Evolutionary conservation across 164 flowering plant genomes (phyloP).

Genomic region (Vitis rupestris): DNA sequence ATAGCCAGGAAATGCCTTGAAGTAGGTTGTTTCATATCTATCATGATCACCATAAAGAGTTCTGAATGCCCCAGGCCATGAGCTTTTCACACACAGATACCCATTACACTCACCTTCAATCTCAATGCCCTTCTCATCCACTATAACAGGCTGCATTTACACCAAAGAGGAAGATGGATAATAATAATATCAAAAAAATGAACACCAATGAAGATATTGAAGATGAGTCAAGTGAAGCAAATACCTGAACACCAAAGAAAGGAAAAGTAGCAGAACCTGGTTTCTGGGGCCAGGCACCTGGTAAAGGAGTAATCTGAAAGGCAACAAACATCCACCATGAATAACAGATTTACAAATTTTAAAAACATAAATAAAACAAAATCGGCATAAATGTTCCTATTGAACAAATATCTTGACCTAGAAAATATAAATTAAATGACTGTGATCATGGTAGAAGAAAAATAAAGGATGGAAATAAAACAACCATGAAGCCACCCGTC

Average conservation of each 20-base stretch:
- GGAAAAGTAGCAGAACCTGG: conserved; percentile 99
- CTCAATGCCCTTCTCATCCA: conserved; percentile 94
- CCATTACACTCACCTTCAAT: conserved; percentile 98
- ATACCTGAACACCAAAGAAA: conserved; percentile 79
- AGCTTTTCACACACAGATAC: conserved; percentile 77
- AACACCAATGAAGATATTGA: not conserved
- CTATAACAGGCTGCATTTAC: conserved; percentile 78
- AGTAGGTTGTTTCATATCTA: conserved; percentile 97
- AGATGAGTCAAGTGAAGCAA: not conserved
- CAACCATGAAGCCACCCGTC: conserved; percentile 97
- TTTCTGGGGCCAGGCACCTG: conserved; percentile 99
- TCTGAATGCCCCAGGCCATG: conserved; percentile 98
- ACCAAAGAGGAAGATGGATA: not conserved
- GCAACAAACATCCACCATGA: not conserved
- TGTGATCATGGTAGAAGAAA: not conserved
- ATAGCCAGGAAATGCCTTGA: conserved; percentile 85
- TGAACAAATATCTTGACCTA: not conserved
- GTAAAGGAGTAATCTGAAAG: conserved; percentile 90
- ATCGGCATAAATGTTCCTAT: not conserved
- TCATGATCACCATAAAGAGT: conserved; percentile 98
- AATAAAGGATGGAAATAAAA: not conserved
- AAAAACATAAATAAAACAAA: not conserved
- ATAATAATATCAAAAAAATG: no score
- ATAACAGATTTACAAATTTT: not conserved
- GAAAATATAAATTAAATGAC: not conserved